A percentile compares a stretch with the other conserved stretches of the same genome.
Evolutionary conservation across 257 asterid species (phyloP).

Genomic region (Eucommia ulmoides): DNA sequence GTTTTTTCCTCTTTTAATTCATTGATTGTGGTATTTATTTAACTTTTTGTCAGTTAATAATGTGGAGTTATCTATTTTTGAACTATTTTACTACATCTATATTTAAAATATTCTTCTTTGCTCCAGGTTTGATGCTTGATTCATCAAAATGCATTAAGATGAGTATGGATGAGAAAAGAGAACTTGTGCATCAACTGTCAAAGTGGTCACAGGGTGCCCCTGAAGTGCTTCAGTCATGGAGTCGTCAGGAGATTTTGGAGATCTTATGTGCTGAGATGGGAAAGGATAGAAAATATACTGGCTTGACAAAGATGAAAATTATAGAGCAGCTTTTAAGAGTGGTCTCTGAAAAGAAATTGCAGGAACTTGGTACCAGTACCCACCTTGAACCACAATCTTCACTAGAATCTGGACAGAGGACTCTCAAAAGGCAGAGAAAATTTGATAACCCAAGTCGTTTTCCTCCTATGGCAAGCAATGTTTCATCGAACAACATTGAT

Average conservation of each 20-base stretch:
- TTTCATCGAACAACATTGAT: constrained; percentile 18
- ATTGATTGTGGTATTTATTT: background rate
- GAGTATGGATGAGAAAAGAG: constrained; percentile 73
- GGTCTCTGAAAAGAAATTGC: constrained; percentile 52
- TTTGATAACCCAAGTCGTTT: constrained; percentile 30
- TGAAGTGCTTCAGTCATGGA: constrained; percentile 80
- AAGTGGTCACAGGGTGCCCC: constrained; percentile 57
- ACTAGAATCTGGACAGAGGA: constrained; percentile 39
- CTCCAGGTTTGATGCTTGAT: constrained; percentile 47
- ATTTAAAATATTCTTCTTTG: constrained; percentile 8
- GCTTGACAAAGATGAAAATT: constrained; percentile 71
- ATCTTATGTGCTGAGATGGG: constrained; percentile 93
- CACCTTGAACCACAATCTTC: constrained; percentile 25
- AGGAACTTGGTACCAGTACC: constrained; percentile 20
- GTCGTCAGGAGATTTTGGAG: constrained; percentile 86
- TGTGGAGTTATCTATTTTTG: background rate
- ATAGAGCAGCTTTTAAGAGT: constrained; percentile 75
- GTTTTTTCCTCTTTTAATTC: background rate
- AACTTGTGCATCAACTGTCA: constrained; percentile 62
- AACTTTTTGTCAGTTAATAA: background rate
- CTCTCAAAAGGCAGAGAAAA: constrained; percentile 67
- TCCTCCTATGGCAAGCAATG: constrained; percentile 17
- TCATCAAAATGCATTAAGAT: constrained; percentile 62
- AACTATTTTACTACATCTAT: no score
- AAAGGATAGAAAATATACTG: constrained; percentile 89